These are phyloP conservation scores for Conoideocrella luteorostrata DNA, from an alignment of 2,329 filamentous ascomycete genomes.

Conservation along the genomic window DNA sequence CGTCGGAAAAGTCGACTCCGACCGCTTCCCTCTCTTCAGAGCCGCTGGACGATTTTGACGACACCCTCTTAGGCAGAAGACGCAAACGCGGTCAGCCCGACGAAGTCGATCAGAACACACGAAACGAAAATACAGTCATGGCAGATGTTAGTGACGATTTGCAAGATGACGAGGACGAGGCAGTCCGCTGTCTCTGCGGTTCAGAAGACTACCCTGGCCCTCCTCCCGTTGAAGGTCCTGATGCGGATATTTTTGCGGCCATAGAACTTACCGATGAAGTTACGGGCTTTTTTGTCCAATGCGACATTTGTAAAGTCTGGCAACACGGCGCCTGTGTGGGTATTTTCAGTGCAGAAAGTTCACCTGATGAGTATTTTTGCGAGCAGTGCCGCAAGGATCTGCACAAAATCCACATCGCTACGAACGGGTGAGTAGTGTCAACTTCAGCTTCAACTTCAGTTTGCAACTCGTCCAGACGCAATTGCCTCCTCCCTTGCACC, in stretches of 20 bases:
- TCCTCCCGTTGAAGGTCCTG: conserved; percentile 55
- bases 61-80: conserved; percentile 67
- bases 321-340: conserved; percentile 97
- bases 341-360: conserved; percentile 88
- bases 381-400: conserved; percentile 89
- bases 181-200: conserved; percentile 92
- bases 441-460: background rate
- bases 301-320: conserved; percentile 97
- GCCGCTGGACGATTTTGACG: conserved; percentile 60
- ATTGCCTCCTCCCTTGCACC: too few relatives aligned
- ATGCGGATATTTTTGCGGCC: conserved; percentile 50
- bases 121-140: conserved; percentile 43
- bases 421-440: conserved; percentile 67
- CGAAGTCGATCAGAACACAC: conserved; percentile 41
- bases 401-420: conserved; percentile 73
- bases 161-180: conserved; percentile 78
- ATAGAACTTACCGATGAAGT: conserved; percentile 72
- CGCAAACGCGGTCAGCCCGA: conserved; percentile 70
- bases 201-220: conserved; percentile 91
- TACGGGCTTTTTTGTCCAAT: conserved; percentile 95
- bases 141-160: conserved; percentile 61
- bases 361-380: conserved; percentile 96
- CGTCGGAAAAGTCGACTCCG: conserved; percentile 70
- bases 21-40: conserved; percentile 67
- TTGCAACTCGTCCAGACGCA: background rate